These are phyloP conservation scores for Parastagonospora avenae DNA, from an alignment of 2,329 filamentous ascomycete genomes.

Conservation along the genomic window DNA sequence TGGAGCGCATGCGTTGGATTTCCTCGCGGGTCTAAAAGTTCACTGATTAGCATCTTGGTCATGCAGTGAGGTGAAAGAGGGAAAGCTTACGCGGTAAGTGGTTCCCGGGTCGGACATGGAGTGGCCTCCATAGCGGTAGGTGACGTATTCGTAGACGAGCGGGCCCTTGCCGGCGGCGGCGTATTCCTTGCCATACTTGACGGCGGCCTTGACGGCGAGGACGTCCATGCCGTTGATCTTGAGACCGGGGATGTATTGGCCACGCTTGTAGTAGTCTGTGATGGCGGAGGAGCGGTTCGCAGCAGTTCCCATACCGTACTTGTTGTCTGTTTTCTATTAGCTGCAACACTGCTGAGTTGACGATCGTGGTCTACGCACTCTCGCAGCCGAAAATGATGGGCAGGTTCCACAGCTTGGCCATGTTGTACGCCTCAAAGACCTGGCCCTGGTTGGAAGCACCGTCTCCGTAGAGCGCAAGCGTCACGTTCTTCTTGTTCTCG, in stretches of 20 bases:
- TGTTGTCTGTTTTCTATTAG: slow-evolving; percentile 78
- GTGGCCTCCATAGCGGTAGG: slow-evolving; percentile 98
- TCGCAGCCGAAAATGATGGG: slow-evolving; percentile 97
- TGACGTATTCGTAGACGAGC: slow-evolving; percentile 97
- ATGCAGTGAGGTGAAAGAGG: neutral
- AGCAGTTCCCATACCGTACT: slow-evolving; percentile 99
- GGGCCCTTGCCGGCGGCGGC: slow-evolving; percentile 83
- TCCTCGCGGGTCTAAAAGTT: slow-evolving; percentile 83
- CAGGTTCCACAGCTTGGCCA: slow-evolving; percentile 99
- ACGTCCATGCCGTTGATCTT: slow-evolving; percentile 99
- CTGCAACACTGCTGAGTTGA: neutral
- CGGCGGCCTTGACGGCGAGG: slow-evolving; percentile 94
- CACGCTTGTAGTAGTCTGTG: slow-evolving; percentile 99
- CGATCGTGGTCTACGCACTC: slow-evolving; percentile 66
- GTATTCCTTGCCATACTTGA: slow-evolving; percentile 91
- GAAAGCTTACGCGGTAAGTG: slow-evolving; percentile 74
- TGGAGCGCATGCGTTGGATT: slow-evolving; percentile 99
- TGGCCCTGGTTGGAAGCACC: slow-evolving; percentile 99
- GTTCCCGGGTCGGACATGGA: slow-evolving; percentile 99
- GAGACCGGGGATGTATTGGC: slow-evolving; percentile 98
- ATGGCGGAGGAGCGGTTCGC: slow-evolving; percentile 91
- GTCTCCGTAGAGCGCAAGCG: slow-evolving; percentile 92
- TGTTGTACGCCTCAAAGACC: slow-evolving; percentile 99
- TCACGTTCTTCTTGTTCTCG: slow-evolving; percentile 81
- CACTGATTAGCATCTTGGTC: slow-evolving; percentile 19